A percentile compares a stretch with the other conserved stretches of the same genome.
phyloP scores from a whole-genome alignment of 1,284 basidiomycete species.

The Apiotrichum porosum region DNA sequence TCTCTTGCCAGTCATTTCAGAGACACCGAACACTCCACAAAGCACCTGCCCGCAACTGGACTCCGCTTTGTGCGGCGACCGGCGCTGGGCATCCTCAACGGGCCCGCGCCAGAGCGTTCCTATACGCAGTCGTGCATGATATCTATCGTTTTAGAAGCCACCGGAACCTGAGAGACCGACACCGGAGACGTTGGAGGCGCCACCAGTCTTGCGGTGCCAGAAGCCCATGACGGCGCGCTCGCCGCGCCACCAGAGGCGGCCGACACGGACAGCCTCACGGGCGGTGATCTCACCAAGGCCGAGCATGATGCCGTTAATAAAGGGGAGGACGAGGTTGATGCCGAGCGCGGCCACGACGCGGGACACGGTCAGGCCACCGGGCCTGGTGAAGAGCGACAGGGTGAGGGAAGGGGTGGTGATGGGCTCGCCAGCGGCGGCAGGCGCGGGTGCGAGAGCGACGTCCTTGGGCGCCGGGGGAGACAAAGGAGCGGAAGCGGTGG shows the following conservation, averaged over 20 bases:
- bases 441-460: background rate
- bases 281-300: constrained; percentile 98
- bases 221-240: constrained; percentile 28
- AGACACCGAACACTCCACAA: no score
- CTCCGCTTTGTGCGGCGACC: no score
- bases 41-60: no score
- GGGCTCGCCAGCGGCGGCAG: background rate
- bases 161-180: constrained; percentile 36
- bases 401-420: constrained; percentile 56
- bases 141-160: constrained; percentile 10
- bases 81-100: no score
- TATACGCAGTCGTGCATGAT: background rate
- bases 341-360: constrained; percentile 76
- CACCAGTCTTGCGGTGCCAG: constrained; percentile 14
- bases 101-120: no score
- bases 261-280: constrained; percentile 70
- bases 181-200: constrained; percentile 20
- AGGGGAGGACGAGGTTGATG: constrained; percentile 88
- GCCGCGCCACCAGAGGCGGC: constrained; percentile 51
- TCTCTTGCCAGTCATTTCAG: no score
- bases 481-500: constrained; percentile 1
- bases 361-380: constrained; percentile 67
- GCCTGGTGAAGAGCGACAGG: constrained; percentile 73
- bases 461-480: background rate
- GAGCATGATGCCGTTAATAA: constrained; percentile 96